These are phyloP conservation scores for Fraxinus albicans DNA, from an alignment of 305 asterid species.

Conservation along the genomic window DNA sequence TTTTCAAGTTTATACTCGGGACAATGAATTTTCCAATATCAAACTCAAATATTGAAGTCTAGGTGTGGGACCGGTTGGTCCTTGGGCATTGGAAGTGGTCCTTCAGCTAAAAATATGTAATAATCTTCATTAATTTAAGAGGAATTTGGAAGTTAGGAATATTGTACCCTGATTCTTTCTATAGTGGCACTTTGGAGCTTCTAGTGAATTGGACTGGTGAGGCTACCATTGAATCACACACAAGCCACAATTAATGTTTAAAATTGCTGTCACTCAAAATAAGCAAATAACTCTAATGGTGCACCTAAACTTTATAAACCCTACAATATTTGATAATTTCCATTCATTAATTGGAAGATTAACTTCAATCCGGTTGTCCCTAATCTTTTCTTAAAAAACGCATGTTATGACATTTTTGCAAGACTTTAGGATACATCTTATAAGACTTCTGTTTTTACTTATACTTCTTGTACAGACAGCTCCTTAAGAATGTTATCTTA, in stretches of 20 bases:
- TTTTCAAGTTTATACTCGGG: not conserved
- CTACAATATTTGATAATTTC: not conserved
- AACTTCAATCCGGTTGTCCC: too few species aligned
- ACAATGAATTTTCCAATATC: not conserved
- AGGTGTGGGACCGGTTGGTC: conserved; percentile 25
- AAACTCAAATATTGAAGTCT: not conserved
- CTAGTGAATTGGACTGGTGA: not conserved
- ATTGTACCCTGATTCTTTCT: not conserved
- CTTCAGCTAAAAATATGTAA: conserved; percentile 5
- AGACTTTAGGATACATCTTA: too few species aligned
- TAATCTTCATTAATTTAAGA: not conserved
- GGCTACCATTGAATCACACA: not conserved
- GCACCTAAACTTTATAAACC: not conserved
- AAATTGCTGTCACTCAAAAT: not conserved
- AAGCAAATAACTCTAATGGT: not conserved
- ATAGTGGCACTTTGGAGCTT: not conserved
- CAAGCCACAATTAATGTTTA: not conserved
- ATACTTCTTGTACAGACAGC: too few species aligned
- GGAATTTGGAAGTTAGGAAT: not conserved
- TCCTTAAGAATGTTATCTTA: too few species aligned
- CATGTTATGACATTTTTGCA: too few species aligned
- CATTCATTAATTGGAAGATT: not conserved
- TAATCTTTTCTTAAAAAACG: too few species aligned
- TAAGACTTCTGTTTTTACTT: too few species aligned
- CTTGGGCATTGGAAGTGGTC: conserved; percentile 39